Conservation (phyloP, 2,329 filamentous ascomycete genomes). For the Helotiales sp. region DNA sequence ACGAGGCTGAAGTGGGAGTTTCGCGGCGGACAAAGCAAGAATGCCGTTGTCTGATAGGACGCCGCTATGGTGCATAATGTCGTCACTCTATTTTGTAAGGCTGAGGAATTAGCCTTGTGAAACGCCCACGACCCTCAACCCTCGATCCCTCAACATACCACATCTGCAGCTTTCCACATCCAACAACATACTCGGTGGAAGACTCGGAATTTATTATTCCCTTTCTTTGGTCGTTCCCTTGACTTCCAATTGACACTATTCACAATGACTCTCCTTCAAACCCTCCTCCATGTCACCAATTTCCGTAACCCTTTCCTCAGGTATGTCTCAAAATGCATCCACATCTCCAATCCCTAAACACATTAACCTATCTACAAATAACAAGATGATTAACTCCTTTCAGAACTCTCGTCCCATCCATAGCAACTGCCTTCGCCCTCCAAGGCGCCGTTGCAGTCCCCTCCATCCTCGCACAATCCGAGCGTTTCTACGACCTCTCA, state of each 20-base stretch:
- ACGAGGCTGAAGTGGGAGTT: not conserved
- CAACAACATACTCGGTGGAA: not conserved
- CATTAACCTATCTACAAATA: not conserved
- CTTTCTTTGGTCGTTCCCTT: not conserved
- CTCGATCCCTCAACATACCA: not conserved
- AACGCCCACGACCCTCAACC: not conserved
- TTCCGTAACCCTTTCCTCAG: slow-evolving; percentile 66
- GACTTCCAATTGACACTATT: not conserved
- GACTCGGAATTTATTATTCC: not conserved
- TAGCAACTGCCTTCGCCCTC: slow-evolving; percentile 66
- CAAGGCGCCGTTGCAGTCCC: slow-evolving; percentile 67
- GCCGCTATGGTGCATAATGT: slow-evolving; percentile 12
- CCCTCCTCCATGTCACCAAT: slow-evolving; percentile 63
- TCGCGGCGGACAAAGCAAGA: not conserved
- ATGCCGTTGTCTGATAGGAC: not conserved
- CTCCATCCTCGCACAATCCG: slow-evolving; percentile 62
- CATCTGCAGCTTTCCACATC: not conserved
- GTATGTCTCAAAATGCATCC: not conserved
- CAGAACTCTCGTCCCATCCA: slow-evolving; percentile 61
- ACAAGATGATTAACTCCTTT: not conserved
- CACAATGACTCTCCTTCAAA: slow-evolving; percentile 46
- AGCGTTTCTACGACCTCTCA: slow-evolving; percentile 70
- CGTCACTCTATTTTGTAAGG: slow-evolving; percentile 11
- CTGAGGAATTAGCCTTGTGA: slow-evolving; percentile 6
- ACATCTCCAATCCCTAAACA: not conserved